Evolutionary conservation across 2,329 filamentous ascomycete genomes (phyloP), one percentile per base, ranked within the genome.

Genomic region (Apiospora kogelbergensis): DNA sequence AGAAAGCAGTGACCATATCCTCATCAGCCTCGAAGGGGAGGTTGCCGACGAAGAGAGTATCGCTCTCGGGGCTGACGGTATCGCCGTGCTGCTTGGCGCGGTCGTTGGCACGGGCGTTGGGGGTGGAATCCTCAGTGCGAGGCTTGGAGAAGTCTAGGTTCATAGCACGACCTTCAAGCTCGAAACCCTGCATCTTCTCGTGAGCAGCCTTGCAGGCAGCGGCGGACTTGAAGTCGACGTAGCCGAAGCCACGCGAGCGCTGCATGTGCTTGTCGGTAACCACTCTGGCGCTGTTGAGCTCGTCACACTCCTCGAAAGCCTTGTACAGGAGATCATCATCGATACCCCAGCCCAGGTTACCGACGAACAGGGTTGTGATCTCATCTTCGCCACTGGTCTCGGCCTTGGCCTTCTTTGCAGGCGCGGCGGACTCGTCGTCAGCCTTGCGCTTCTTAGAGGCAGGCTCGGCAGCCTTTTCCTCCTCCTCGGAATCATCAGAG

Each of bases 31-130:
- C 90, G 83, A 97, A 98, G 66, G 93, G 90, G 74, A 98, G 84
- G 86, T 98, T 98, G 76, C 94, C 95, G 73, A 97, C 90, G 82
- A 96, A 98, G 70, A 98, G 88, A 53, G 95, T 98, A 74, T 95
- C 92, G 79, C 90, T 93, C 79, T 93, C 91, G 72, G 92, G 88
- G 85, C 91, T 95, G 78, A 90, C 84, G 75, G 88, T 86, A 81
- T 98, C 95, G 73, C 95, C 95, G 79, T 91, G 95, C 78, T 88
- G 86, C 79, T 84, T 81, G 74, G 90, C 89, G 63, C 90, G 89
- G 73, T 91, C 87, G 75, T 85, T 83, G 73, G 90, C 89, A 72
- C 91, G 89, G 71, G 85, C 83, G 72, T 84, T 81, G 63, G 80
- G 79, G 76, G 82, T 84, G 69, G 84, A 83, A 70, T 84, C 82